phyloP scores from a whole-genome alignment of 1,284 basidiomycete genomes.

The Cryptococcus floricola region DNA sequence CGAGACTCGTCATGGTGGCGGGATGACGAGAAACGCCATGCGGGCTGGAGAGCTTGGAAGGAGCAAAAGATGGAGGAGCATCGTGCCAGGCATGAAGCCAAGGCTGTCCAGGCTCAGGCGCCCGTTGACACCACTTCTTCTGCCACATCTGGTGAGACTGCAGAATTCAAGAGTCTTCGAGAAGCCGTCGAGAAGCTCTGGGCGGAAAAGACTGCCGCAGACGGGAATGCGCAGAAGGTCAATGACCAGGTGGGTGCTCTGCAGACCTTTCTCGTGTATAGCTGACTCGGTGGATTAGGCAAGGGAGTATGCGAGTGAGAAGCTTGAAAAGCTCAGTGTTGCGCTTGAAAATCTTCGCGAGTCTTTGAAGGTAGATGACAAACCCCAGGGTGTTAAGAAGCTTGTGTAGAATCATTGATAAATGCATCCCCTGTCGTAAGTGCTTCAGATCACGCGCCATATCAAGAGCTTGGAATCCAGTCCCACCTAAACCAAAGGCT shows the following conservation, averaged over 20 bases:
- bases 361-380: background rate
- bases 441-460: background rate
- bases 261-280: background rate
- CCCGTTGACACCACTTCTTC: background rate
- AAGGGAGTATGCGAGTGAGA: conserved; percentile 26
- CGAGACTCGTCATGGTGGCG: background rate
- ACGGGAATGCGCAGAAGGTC: conserved; percentile 14
- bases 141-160: background rate
- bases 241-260: conserved; percentile 20
- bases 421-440: background rate
- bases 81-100: background rate
- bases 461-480: no score
- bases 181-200: conserved; percentile 23
- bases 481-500: no score
- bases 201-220: conserved; percentile 20
- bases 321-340: conserved; percentile 24
- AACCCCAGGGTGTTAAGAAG: background rate
- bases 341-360: conserved; percentile 24
- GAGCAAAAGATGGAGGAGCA: conserved; percentile 2
- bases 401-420: background rate
- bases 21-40: background rate
- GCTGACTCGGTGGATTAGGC: conserved; percentile 9
- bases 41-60: conserved; percentile 1
- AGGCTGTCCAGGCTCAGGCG: background rate
- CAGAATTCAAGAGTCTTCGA: conserved; percentile 17